These are phyloP conservation scores for Hysterium pulicare DNA, from an alignment of 2,329 filamentous ascomycete genomes.

Conservation along the genomic window DNA sequence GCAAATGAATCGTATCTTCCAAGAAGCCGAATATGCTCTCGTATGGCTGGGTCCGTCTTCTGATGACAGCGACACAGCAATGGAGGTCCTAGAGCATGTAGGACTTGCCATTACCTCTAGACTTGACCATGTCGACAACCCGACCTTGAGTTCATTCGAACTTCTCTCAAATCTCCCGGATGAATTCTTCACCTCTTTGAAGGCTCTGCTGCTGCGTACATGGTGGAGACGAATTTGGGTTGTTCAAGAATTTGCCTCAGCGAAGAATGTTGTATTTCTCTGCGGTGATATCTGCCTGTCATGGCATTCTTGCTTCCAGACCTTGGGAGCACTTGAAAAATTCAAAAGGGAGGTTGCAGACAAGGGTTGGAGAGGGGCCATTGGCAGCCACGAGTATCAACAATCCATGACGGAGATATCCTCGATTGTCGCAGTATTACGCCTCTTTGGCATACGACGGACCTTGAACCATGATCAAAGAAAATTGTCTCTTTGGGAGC, in stretches of 20 bases:
- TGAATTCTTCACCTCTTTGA: constrained; percentile 4
- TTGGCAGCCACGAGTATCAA: too few relatives aligned
- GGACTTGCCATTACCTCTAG: constrained; percentile 2
- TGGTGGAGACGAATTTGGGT: constrained; percentile 6
- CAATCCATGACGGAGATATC: too few relatives aligned
- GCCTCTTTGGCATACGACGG: constrained; percentile 4
- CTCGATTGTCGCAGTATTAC: constrained; percentile 1
- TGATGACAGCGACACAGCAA: constrained; percentile 2
- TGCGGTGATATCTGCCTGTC: too few relatives aligned
- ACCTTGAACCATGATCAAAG: constrained; percentile 1
- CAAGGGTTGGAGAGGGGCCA: too few relatives aligned
- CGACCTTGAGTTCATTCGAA: constrained; percentile 3
- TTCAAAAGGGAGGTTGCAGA: too few relatives aligned
- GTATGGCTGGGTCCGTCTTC: constrained; percentile 3
- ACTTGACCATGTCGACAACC: constrained; percentile 3
- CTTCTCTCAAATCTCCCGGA: constrained; percentile 2
- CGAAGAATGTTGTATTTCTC: too few relatives aligned
- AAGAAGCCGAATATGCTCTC: constrained; percentile 3
- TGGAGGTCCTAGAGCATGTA: constrained; percentile 6
- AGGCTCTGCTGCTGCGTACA: neutral
- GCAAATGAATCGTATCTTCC: too few relatives aligned
- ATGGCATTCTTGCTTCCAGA: too few relatives aligned
- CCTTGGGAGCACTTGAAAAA: too few relatives aligned
- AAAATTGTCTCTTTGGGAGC: constrained; percentile 3
- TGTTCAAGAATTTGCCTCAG: too few relatives aligned